Evolutionary conservation across 371 early-diverging fungal species (phyloP).

Genomic region (Mortierella sp.): DNA sequence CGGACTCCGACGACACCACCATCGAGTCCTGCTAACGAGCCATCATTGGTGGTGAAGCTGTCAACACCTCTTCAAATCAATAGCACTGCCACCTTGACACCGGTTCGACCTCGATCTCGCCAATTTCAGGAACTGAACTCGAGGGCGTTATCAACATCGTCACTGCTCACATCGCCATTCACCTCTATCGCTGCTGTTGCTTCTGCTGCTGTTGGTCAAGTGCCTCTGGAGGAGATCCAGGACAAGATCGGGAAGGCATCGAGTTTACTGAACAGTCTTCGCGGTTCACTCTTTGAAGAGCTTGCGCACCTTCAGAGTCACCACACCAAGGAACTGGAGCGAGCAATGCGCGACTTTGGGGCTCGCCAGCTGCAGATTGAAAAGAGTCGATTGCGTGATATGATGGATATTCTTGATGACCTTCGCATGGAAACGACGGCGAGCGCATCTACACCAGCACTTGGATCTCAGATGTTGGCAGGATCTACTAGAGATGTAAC

Average conservation of each 20-base stretch:
- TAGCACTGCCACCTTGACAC: neutral
- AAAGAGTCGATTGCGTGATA: constrained; percentile 47
- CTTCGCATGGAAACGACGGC: constrained; percentile 20
- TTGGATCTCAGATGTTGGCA: neutral
- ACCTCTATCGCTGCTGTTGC: constrained; percentile 38
- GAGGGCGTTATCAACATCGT: constrained; percentile 9
- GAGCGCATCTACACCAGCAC: neutral
- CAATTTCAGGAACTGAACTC: neutral
- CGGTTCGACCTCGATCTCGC: constrained; percentile 21
- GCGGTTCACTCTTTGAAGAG: constrained; percentile 45
- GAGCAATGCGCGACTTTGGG: constrained; percentile 52
- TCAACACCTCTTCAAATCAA: neutral
- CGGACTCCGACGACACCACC: neutral
- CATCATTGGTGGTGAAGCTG: constrained; percentile 15
- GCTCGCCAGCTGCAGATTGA: constrained; percentile 51
- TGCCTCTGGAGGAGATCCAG: constrained; percentile 34
- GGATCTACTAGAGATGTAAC: constrained; percentile 18
- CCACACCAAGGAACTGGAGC: constrained; percentile 44
- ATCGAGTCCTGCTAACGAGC: neutral
- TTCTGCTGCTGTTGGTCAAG: constrained; percentile 36
- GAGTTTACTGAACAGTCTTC: constrained; percentile 41
- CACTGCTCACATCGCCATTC: constrained; percentile 33
- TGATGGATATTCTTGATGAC: constrained; percentile 49
- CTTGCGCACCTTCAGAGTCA: constrained; percentile 46
- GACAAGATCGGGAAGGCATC: constrained; percentile 42